A percentile compares a stretch with the other conserved stretches of the same genome.
Conservation (phyloP, 768 basidiomycete species). For the Pilatotrama ljubarskyi region DNA sequence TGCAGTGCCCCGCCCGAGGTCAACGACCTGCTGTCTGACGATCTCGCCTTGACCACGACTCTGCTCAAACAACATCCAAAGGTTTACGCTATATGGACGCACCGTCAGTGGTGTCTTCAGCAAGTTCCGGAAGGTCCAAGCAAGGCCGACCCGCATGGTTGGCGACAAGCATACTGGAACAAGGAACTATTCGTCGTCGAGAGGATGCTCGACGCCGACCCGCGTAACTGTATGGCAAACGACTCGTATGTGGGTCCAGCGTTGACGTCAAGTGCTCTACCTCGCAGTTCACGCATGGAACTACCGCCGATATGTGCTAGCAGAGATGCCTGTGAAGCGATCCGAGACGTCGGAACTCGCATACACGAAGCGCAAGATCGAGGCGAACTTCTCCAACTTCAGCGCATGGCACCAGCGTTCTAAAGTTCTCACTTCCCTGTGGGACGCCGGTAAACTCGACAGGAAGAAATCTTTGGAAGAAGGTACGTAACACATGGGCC, state of each 20-base stretch:
- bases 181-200: constrained; percentile 86
- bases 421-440: constrained; percentile 69
- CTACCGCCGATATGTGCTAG: constrained; percentile 85
- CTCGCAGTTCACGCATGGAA: constrained; percentile 88
- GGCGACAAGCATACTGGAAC: constrained; percentile 82
- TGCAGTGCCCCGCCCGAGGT: constrained; percentile 59
- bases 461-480: constrained; percentile 59
- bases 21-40: constrained; percentile 64
- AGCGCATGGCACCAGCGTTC: constrained; percentile 99
- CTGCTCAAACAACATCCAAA: constrained; percentile 88
- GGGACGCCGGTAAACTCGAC: constrained; percentile 58
- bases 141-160: constrained; percentile 52
- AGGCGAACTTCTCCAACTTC: constrained; percentile 94
- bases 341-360: constrained; percentile 68
- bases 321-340: constrained; percentile 60
- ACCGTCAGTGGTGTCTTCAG: constrained; percentile 92
- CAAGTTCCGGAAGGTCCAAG: constrained; percentile 76
- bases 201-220: constrained; percentile 88
- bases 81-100: constrained; percentile 99
- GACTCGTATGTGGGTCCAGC: background rate
- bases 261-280: background rate
- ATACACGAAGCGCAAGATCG: constrained; percentile 90
- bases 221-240: constrained; percentile 81
- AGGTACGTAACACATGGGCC: constrained; percentile 46
- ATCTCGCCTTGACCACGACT: constrained; percentile 78